Evolutionary conservation across 169 alveolate genomes (phyloP), one percentile per base, ranked within the genome.

Genomic region (Eimeria praecox): DNA sequence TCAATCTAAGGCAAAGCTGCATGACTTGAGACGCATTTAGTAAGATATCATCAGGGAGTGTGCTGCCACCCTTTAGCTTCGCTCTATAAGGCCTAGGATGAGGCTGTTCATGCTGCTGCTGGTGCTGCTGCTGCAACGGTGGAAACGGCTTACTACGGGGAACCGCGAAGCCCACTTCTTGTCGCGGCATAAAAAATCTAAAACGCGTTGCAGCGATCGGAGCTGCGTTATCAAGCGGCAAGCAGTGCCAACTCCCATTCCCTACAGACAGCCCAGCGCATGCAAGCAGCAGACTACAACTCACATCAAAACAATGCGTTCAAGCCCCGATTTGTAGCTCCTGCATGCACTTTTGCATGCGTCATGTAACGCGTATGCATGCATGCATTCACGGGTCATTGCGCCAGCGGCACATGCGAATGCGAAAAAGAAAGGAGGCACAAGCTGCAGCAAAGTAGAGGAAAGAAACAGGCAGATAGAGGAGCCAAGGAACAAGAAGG

Each of bases 241-340:
- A 1, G 95, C 95, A 10, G 95, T 92, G 82, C 62, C 85, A 38
- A 92, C 33, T 20, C 95, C 95, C 90, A 92, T 66, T 40, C 95
- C 95, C 95, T 92, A 90, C 24, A 27, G 20, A 54, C 54, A 78
- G 42, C 40, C 24, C 16, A 82, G n/a, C 24, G 56, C 90, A 12
- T 6, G 27, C 46, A 12, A 10, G 27, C 46, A 46, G 90, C 90
- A 18, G 62, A 27, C 4, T 9, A 44, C 71, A 30, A 27, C 71
- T 52, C 69, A 54, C 35, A n/a, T 3, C n/a, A 69, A 54, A 33
- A n/a, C 56, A 83, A 35, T 16, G 54, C 30, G n/a, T 20, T 20
- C 52, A 49, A 20, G 27, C 20, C 73, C 33, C 0, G 33, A 20
- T 33, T 22, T 62, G 35, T 24, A 22, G 73, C 73, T 18, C 33